Conservation (phyloP, 2,329 filamentous ascomycete species). For the Leptographium procerum region DNA sequence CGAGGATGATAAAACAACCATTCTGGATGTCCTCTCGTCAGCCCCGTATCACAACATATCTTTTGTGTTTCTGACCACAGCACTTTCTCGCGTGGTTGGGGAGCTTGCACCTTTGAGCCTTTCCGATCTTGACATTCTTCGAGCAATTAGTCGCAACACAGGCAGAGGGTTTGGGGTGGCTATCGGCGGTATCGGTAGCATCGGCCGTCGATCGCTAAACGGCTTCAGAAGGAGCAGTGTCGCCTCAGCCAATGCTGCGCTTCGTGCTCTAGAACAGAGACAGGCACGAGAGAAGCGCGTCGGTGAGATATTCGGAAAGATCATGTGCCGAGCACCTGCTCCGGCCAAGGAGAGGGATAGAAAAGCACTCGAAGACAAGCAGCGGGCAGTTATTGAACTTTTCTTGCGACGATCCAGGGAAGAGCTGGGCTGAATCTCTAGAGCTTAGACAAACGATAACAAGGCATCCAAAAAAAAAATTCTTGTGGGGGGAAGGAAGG, state of each 20-base stretch:
- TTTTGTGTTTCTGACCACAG: constrained; percentile 77
- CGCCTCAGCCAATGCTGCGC: constrained; percentile 1
- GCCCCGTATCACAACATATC: constrained; percentile 75
- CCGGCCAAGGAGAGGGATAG: constrained; percentile 39
- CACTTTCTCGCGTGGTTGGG: constrained; percentile 45
- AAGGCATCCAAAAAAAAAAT: not conserved
- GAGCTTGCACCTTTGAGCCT: constrained; percentile 34
- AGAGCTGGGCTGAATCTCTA: constrained; percentile 4
- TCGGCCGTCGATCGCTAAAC: constrained; percentile 30
- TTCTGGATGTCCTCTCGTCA: constrained; percentile 64
- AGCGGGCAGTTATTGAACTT: constrained; percentile 55
- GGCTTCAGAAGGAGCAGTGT: constrained; percentile 13
- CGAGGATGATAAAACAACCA: constrained; percentile 35
- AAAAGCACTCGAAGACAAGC: constrained; percentile 50
- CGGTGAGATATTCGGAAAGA: constrained; percentile 52
- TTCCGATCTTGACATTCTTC: constrained; percentile 24
- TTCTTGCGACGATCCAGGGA: constrained; percentile 37
- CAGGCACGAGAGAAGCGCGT: constrained; percentile 49
- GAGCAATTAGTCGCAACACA: constrained; percentile 5
- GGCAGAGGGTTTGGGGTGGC: constrained; percentile 9
- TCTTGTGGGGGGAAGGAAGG: not conserved
- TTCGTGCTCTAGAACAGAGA: constrained; percentile 37
- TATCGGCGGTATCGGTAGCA: constrained; percentile 7
- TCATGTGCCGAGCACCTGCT: constrained; percentile 43
- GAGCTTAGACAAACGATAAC: not conserved